Conservation (phyloP, 2,329 filamentous ascomycete genomes). For the Pseudocercospora cruenta region DNA sequence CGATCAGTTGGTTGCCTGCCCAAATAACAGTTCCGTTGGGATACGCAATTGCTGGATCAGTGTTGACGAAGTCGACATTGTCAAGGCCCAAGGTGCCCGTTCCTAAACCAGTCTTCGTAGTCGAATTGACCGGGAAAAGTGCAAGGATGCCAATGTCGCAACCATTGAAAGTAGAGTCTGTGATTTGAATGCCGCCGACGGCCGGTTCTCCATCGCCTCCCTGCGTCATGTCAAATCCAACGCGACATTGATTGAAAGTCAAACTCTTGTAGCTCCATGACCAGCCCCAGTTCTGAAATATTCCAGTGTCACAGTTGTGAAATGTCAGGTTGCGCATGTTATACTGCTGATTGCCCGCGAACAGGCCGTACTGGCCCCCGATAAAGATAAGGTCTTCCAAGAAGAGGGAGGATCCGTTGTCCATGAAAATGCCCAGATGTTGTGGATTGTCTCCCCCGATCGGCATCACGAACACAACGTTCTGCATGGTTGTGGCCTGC, state of each 20-base stretch:
- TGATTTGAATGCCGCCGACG: constrained; percentile 79
- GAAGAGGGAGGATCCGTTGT: constrained; percentile 71
- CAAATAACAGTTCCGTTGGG: constrained; percentile 65
- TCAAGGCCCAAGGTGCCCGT: constrained; percentile 80
- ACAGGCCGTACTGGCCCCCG: constrained; percentile 76
- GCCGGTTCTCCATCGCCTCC: constrained; percentile 50
- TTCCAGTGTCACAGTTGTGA: constrained; percentile 78
- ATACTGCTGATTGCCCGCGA: constrained; percentile 85
- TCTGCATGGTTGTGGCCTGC: constrained; percentile 64
- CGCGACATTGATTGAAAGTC: constrained; percentile 57
- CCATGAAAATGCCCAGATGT: constrained; percentile 65
- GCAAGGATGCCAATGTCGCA: constrained; percentile 77
- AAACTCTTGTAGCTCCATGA: constrained; percentile 79
- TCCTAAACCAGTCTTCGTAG: constrained; percentile 43
- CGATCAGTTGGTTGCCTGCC: constrained; percentile 65
- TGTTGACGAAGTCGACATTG: constrained; percentile 77
- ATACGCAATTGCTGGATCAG: constrained; percentile 64
- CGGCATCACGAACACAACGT: constrained; percentile 59
- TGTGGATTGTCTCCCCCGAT: constrained; percentile 39
- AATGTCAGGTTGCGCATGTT: constrained; percentile 82
- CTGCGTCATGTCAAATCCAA: constrained; percentile 76
- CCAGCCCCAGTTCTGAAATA: constrained; percentile 94
- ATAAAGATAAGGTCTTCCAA: constrained; percentile 84
- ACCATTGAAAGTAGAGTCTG: constrained; percentile 77
- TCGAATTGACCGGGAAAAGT: constrained; percentile 64